phyloP scores from a whole-genome alignment of 2,329 filamentous ascomycete species.

The Clonostachys chloroleuca region DNA sequence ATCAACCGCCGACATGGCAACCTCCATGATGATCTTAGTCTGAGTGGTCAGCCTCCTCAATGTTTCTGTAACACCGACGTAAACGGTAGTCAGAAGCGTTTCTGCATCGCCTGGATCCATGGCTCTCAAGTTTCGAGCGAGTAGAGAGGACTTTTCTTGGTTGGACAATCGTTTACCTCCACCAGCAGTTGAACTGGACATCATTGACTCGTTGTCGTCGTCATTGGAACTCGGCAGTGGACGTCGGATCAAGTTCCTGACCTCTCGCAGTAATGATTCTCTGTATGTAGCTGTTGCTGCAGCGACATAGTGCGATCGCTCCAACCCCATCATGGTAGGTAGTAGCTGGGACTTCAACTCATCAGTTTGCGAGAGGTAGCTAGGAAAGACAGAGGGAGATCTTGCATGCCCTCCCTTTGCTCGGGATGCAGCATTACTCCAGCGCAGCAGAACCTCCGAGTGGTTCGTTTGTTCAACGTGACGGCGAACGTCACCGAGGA shows the following conservation, averaged over 20 bases:
- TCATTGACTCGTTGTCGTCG: slow-evolving; percentile 86
- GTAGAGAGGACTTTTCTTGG: slow-evolving; percentile 83
- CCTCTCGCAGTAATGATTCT: slow-evolving; percentile 78
- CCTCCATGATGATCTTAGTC: slow-evolving; percentile 90
- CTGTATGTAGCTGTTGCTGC: slow-evolving; percentile 81
- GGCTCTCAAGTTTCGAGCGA: slow-evolving; percentile 83
- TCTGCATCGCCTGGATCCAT: slow-evolving; percentile 84
- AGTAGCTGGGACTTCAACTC: slow-evolving; percentile 67
- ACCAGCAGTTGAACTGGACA: slow-evolving; percentile 74
- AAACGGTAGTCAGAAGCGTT: slow-evolving; percentile 74
- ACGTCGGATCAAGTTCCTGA: slow-evolving; percentile 77
- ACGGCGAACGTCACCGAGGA: slow-evolving; percentile 75
- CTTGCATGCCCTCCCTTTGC: slow-evolving; percentile 63
- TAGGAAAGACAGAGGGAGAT: slow-evolving; percentile 66
- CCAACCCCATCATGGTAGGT: slow-evolving; percentile 71
- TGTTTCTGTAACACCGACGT: slow-evolving; percentile 83
- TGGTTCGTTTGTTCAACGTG: slow-evolving; percentile 72
- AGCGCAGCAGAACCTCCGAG: slow-evolving; percentile 74
- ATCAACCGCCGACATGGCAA: slow-evolving; percentile 70
- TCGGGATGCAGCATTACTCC: slow-evolving; percentile 74
- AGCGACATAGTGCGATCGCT: slow-evolving; percentile 73
- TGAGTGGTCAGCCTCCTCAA: slow-evolving; percentile 82
- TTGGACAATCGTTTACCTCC: slow-evolving; percentile 66
- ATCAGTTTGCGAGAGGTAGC: slow-evolving; percentile 72
- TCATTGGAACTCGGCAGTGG: slow-evolving; percentile 90